These are phyloP conservation scores for Fusarium tjaetaba DNA, from an alignment of 2,329 filamentous ascomycete genomes.

Conservation along the genomic window DNA sequence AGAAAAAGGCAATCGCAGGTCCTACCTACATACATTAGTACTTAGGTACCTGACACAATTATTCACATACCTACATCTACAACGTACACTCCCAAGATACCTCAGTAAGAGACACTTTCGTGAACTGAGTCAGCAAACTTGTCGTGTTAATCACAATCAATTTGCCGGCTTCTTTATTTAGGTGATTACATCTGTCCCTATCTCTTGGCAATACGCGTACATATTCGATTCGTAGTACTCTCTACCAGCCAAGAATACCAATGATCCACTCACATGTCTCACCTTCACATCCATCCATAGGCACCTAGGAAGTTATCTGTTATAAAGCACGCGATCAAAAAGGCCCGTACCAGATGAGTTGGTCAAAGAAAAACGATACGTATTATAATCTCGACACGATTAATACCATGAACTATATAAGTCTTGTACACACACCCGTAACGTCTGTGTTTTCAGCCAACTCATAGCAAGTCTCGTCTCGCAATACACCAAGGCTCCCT, in stretches of 20 bases:
- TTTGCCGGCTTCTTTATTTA: background rate
- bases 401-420: slow-evolving; percentile 21
- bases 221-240: background rate
- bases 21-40: background rate
- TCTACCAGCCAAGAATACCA: background rate
- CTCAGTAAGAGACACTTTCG: background rate
- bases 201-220: background rate
- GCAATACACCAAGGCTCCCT: background rate
- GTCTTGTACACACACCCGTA: slow-evolving; percentile 15
- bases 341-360: background rate
- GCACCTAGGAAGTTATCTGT: background rate
- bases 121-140: background rate
- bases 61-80: background rate
- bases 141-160: background rate
- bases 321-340: slow-evolving; percentile 4
- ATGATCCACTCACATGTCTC: slow-evolving; percentile 12
- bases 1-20: background rate
- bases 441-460: background rate
- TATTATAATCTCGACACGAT: slow-evolving; percentile 7
- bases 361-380: background rate
- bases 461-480: background rate
- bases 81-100: background rate
- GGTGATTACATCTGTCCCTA: background rate
- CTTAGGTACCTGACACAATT: background rate
- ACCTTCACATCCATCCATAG: background rate